These are phyloP conservation scores for Nicotiana knightiana DNA, from an alignment of 257 asterid genomes.

Conservation along the genomic window DNA sequence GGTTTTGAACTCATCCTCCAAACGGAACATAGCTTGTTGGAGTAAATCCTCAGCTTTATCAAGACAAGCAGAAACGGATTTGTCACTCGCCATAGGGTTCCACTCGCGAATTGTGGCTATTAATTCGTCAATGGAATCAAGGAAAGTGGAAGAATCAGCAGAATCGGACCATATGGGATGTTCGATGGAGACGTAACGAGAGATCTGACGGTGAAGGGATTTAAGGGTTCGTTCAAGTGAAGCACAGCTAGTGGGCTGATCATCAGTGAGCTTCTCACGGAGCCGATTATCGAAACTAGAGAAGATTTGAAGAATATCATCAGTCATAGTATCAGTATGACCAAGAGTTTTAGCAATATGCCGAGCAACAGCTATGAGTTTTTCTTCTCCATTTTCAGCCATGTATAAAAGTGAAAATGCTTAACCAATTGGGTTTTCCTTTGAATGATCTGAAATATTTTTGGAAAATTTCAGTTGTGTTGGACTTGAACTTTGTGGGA, in stretches of 20 bases:
- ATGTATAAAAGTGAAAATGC: conserved; percentile 20
- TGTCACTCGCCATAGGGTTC: conserved; percentile 65
- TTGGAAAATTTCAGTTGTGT: background rate
- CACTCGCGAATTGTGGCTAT: conserved; percentile 53
- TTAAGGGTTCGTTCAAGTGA: conserved; percentile 53
- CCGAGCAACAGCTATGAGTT: conserved; percentile 90
- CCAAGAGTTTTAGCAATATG: conserved; percentile 95
- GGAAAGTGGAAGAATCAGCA: conserved; percentile 50
- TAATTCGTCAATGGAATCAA: conserved; percentile 56
- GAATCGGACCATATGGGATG: conserved; percentile 64
- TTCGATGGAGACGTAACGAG: conserved; percentile 42
- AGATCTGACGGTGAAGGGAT: conserved; percentile 79
- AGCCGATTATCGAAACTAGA: conserved; percentile 86
- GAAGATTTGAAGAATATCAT: conserved; percentile 81
- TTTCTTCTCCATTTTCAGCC: conserved; percentile 97
- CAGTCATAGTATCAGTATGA: conserved; percentile 83
- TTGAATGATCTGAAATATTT: too few species aligned
- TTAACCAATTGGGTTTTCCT: background rate
- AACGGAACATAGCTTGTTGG: conserved; percentile 83
- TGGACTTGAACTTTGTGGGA: background rate
- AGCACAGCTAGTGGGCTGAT: conserved; percentile 27
- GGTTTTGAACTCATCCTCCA: conserved; percentile 72
- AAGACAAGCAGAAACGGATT: conserved; percentile 59
- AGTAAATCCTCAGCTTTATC: conserved; percentile 88
- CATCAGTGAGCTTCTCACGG: conserved; percentile 73